A percentile compares a stretch with the other conserved stretches of the same genome.
Evolutionary conservation across 2,329 filamentous ascomycete genomes (phyloP).

Genomic region (Ophiostoma ulmi): DNA sequence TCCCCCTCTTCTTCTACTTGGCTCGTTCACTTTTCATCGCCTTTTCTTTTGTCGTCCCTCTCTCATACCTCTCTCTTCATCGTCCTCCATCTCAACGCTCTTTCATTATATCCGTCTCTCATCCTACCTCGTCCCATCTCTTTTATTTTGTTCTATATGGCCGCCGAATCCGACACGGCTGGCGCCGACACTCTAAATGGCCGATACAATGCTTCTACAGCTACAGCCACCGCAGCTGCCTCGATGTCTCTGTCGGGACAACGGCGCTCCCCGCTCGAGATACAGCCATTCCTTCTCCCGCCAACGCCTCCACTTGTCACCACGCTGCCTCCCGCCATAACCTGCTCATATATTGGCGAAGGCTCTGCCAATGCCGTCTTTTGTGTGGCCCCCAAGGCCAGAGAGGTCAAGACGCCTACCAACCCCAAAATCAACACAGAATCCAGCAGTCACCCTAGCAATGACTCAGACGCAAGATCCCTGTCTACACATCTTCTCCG

Average conservation of each 20-base stretch:
- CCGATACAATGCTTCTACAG: conserved; percentile 14
- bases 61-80: not conserved
- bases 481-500: conserved; percentile 27
- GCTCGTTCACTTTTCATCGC: not conserved
- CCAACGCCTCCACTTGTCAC: conserved; percentile 22
- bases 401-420: not conserved
- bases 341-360: conserved; percentile 50
- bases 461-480: conserved; percentile 14
- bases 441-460: not conserved
- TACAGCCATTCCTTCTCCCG: conserved; percentile 1
- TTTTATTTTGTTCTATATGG: conserved; percentile 17
- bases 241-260: conserved; percentile 7
- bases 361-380: conserved; percentile 76
- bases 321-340: conserved; percentile 23
- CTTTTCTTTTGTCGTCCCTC: not conserved
- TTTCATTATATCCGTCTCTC: not conserved
- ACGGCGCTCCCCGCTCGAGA: not conserved
- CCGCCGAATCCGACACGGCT: conserved; percentile 22
- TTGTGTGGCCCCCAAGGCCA: conserved; percentile 14
- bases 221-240: not conserved
- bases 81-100: not conserved
- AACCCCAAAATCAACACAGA: not conserved
- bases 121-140: not conserved
- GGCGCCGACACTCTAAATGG: conserved; percentile 20
- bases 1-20: conserved; percentile 1